Evolutionary conservation across 75 land plant species (phyloP).

Genomic region (Gnetum montanum): DNA sequence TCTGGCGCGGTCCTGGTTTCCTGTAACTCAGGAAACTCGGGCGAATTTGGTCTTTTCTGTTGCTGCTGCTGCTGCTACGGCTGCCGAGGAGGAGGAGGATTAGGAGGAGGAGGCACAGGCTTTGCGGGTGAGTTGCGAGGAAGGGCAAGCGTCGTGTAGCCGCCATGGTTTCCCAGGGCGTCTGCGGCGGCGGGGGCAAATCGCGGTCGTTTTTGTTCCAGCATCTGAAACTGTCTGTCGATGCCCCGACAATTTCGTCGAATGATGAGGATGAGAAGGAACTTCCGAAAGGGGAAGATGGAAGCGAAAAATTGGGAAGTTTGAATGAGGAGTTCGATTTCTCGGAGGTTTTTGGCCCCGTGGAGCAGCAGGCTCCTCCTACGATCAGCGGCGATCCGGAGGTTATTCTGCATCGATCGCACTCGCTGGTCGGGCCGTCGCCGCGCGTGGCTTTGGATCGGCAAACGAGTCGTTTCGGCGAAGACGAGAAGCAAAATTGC

Average conservation of each 20-base stretch:
- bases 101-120: too few species aligned
- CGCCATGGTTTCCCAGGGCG: slow-evolving; percentile 3
- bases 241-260: neutral
- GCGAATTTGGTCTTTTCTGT: slow-evolving; percentile 5
- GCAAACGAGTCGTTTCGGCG: slow-evolving; percentile 35
- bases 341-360: slow-evolving; percentile 68
- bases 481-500: slow-evolving; percentile 23
- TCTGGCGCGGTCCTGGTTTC: slow-evolving; percentile 31
- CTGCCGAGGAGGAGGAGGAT: too few species aligned
- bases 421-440: slow-evolving; percentile 85
- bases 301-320: too few species aligned
- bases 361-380: slow-evolving; percentile 8
- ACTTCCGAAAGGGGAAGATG: too few species aligned
- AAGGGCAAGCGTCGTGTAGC: too few species aligned
- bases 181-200: neutral
- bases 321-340: slow-evolving; percentile 52
- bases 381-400: slow-evolving; percentile 40
- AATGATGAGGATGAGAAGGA: neutral
- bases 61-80: neutral
- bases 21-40: slow-evolving; percentile 48
- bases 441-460: slow-evolving; percentile 29
- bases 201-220: slow-evolving; percentile 1
- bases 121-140: too few species aligned
- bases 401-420: slow-evolving; percentile 61
- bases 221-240: slow-evolving; percentile 3